A percentile compares a stretch with the other conserved stretches of the same genome.
Conservation (phyloP, 208 protist species). For the Trypanosoma theileri region DNA sequence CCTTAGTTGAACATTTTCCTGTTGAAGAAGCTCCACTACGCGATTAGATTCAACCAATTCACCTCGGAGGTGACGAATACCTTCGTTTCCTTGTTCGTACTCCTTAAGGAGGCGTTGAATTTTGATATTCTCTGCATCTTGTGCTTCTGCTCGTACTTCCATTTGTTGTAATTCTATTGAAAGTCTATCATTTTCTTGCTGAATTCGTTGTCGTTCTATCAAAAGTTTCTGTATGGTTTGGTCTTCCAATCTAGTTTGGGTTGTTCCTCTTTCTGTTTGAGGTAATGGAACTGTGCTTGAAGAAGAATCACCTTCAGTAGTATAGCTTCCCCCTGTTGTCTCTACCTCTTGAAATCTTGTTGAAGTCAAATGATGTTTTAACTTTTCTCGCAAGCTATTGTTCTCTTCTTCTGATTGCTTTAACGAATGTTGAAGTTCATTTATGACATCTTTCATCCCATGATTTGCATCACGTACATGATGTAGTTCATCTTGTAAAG, state of each 20-base stretch:
- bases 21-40: conserved; percentile 64
- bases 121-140: conserved; percentile 65
- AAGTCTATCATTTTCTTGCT: conserved; percentile 77
- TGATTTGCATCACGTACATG: conserved; percentile 36
- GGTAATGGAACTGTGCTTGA: conserved; percentile 1
- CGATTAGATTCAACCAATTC: conserved; percentile 59
- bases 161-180: conserved; percentile 66
- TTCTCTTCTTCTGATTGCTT: conserved; percentile 54
- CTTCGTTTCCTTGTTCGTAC: conserved; percentile 77
- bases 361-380: conserved; percentile 28
- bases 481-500: conserved; percentile 42
- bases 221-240: conserved; percentile 10
- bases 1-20: conserved; percentile 79
- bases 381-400: conserved; percentile 35
- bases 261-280: neutral
- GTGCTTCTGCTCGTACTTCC: conserved; percentile 58
- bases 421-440: conserved; percentile 42
- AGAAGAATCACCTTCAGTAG: neutral
- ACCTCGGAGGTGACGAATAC: conserved; percentile 57
- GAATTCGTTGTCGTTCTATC: conserved; percentile 34
- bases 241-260: conserved; percentile 6
- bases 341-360: neutral
- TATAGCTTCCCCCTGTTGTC: conserved; percentile 11
- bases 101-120: conserved; percentile 62
- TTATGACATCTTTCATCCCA: conserved; percentile 51